phyloP scores from a whole-genome alignment of 345 rosid genomes.

The Hibiscus mutabilis region DNA sequence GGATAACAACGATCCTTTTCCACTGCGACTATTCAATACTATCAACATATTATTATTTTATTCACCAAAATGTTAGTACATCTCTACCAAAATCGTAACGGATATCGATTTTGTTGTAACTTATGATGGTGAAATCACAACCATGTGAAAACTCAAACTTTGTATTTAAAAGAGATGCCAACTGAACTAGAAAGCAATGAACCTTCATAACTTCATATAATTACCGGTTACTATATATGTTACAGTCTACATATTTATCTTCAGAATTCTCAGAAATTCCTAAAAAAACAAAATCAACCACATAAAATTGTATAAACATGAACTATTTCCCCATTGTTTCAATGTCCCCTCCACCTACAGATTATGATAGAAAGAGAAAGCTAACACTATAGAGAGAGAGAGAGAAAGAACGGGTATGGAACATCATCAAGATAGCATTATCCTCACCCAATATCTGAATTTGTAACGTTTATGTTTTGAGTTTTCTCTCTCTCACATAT shows the following conservation, averaged over 20 bases:
- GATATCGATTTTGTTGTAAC: no score
- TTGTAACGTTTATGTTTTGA: slow-evolving; percentile 25
- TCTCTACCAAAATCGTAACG: no score
- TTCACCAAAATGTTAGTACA: no score
- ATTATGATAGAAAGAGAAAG: not conserved
- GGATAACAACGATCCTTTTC: no score
- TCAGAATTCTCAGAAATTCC: not conserved
- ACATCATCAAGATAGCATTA: slow-evolving; percentile 18
- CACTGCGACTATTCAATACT: no score
- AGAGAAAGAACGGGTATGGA: slow-evolving; percentile 8
- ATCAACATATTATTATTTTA: no score
- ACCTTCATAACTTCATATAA: not conserved
- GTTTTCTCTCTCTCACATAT: slow-evolving; percentile 15
- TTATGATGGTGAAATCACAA: no score
- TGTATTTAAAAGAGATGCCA: no score
- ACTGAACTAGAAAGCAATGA: not conserved
- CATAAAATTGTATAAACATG: not conserved
- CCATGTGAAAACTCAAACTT: no score
- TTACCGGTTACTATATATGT: not conserved
- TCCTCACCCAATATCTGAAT: slow-evolving; percentile 26
- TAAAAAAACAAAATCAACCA: not conserved
- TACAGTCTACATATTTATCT: not conserved
- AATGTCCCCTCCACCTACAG: not conserved
- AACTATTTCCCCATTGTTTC: not conserved
- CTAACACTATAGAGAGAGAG: not conserved